These are phyloP conservation scores for Globisporangium echinulatum DNA, from an alignment of 352 stramenopile genomes.

Conservation along the genomic window DNA sequence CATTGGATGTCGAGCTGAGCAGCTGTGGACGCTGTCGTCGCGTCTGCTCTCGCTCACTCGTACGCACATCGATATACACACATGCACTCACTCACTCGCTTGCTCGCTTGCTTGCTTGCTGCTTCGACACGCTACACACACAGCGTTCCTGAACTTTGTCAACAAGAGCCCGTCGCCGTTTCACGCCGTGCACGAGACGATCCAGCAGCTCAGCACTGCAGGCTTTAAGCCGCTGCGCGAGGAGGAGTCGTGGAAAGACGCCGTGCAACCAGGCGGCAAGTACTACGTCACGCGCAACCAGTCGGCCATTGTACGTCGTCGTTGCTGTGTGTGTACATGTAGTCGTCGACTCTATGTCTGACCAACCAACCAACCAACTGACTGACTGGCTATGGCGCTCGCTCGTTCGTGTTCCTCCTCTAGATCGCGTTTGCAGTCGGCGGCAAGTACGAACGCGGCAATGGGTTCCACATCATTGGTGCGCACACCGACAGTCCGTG, in stretches of 20 bases:
- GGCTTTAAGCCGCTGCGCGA: slow-evolving; percentile 92
- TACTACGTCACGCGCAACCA: slow-evolving; percentile 98
- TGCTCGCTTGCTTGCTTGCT: neutral
- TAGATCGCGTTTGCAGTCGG: slow-evolving; percentile 92
- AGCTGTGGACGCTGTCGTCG: neutral
- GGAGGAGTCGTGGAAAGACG: slow-evolving; percentile 58
- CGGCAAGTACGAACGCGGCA: slow-evolving; percentile 85
- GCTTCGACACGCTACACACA: neutral
- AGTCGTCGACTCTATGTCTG: no score
- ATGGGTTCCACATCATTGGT: slow-evolving; percentile 95
- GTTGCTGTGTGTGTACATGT: neutral
- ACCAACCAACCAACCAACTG: neutral
- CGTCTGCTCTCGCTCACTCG: neutral
- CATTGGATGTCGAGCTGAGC: no score
- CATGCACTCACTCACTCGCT: neutral
- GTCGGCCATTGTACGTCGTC: slow-evolving; percentile 78
- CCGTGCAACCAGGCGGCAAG: slow-evolving; percentile 81
- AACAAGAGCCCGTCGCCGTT: slow-evolving; percentile 93
- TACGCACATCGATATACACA: neutral
- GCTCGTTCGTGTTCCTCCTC: neutral
- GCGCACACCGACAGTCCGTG: slow-evolving; percentile 96
- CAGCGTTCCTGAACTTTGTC: slow-evolving; percentile 89
- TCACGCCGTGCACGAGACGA: slow-evolving; percentile 88
- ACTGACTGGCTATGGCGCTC: neutral
- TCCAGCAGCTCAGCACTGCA: slow-evolving; percentile 70